These are phyloP conservation scores for Guyanaporus albipodus DNA, from an alignment of 768 basidiomycete species.

Conservation along the genomic window DNA sequence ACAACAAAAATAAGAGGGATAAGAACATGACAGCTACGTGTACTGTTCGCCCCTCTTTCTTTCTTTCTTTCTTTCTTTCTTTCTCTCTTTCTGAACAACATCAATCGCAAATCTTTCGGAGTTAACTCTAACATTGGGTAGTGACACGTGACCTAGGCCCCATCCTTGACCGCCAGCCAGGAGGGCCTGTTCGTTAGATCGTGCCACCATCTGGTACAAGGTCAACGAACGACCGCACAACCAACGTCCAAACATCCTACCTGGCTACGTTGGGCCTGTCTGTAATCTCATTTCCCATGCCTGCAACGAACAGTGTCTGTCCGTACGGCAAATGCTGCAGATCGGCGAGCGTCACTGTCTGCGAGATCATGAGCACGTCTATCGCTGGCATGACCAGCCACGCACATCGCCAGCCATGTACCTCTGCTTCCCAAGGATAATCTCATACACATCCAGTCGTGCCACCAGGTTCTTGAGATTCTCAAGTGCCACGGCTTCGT, in stretches of 20 bases:
- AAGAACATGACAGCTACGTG: too few relatives aligned
- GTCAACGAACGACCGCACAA: conserved; percentile 1
- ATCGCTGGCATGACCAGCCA: too few relatives aligned
- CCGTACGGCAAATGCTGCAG: conserved; percentile 21
- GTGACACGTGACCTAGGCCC: too few relatives aligned
- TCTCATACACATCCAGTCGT: conserved; percentile 31
- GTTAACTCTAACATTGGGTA: too few relatives aligned
- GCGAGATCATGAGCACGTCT: neutral
- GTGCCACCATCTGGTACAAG: conserved; percentile 46
- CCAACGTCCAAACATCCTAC: conserved; percentile 21
- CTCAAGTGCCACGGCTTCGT: conserved; percentile 30
- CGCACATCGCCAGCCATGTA: conserved; percentile 36
- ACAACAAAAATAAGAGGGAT: too few relatives aligned
- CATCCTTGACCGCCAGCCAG: conserved; percentile 45
- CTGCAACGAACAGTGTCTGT: too few relatives aligned
- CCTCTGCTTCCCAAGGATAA: conserved; percentile 31
- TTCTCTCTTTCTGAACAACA: too few relatives aligned
- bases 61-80: too few relatives aligned
- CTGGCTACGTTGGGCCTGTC: conserved; percentile 42
- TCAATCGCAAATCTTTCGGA: too few relatives aligned
- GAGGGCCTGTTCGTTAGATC: conserved; percentile 41
- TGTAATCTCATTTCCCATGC: conserved; percentile 28
- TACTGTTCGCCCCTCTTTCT: too few relatives aligned
- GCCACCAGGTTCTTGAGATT: conserved; percentile 30
- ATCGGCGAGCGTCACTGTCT: conserved; percentile 22